Evolutionary conservation across 2,329 filamentous ascomycete genomes (phyloP).

Genomic region (Pseudogymnoascus sp.): DNA sequence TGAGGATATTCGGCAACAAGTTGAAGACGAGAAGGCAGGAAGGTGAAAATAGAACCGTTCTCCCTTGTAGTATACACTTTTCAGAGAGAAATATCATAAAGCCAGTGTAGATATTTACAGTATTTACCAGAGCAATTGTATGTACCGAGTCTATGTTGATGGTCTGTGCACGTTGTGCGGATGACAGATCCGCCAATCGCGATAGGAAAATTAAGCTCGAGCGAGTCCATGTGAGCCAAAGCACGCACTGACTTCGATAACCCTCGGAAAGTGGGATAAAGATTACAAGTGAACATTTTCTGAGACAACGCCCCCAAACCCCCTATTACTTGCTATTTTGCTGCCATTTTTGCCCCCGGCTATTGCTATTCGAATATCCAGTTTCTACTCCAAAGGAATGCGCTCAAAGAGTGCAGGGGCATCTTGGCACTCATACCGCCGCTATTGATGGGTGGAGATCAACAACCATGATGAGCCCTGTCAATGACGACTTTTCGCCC

Average conservation of each 20-base stretch:
- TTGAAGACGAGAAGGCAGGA: constrained; percentile 73
- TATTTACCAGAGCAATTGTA: neutral
- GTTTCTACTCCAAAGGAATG: neutral
- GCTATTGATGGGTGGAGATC: constrained; percentile 5
- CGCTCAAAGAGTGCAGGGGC: constrained; percentile 1
- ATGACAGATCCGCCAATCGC: constrained; percentile 9
- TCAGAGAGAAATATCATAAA: neutral
- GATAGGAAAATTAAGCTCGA: constrained; percentile 9
- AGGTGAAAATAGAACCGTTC: constrained; percentile 27
- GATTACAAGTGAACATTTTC: constrained; percentile 5
- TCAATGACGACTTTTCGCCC: constrained; percentile 46
- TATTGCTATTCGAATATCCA: neutral
- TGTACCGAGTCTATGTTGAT: neutral
- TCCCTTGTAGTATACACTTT: neutral
- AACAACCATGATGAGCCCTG: constrained; percentile 12
- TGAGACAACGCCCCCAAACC: neutral
- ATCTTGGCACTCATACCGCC: constrained; percentile 8
- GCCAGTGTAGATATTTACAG: neutral
- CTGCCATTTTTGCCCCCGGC: neutral
- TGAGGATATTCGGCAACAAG: constrained; percentile 67
- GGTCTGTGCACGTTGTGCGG: neutral
- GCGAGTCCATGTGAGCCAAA: constrained; percentile 4
- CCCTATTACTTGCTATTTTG: neutral
- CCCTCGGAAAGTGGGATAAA: constrained; percentile 5
- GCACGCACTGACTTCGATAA: constrained; percentile 7